These are phyloP conservation scores for Lactarius pseudohatsudake DNA, from an alignment of 768 basidiomycete species.

Conservation along the genomic window DNA sequence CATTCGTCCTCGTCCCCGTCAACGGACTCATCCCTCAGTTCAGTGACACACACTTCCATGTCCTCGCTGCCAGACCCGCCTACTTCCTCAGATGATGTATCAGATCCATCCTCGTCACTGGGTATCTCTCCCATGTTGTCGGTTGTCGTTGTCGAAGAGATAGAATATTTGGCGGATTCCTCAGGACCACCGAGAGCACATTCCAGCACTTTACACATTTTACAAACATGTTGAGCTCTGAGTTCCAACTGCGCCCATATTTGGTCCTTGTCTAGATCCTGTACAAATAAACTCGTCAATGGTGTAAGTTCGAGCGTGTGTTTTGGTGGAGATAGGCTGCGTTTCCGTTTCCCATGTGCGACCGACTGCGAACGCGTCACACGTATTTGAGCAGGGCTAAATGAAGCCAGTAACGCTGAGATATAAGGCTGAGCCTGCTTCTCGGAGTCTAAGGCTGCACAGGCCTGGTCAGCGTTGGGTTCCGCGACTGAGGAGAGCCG, in stretches of 20 bases:
- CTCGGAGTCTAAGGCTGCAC: slow-evolving; percentile 68
- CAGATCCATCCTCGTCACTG: slow-evolving; percentile 33
- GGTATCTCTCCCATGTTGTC: slow-evolving; percentile 35
- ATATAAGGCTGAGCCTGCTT: slow-evolving; percentile 61
- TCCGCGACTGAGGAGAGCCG: not conserved
- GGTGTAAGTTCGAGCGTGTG: slow-evolving; percentile 60
- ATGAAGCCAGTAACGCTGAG: slow-evolving; percentile 59
- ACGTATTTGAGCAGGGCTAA: slow-evolving; percentile 68
- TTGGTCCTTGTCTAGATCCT: slow-evolving; percentile 82
- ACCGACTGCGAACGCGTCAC: slow-evolving; percentile 69
- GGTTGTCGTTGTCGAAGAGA: slow-evolving; percentile 30
- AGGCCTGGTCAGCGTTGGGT: slow-evolving; percentile 13
- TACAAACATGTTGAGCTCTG: slow-evolving; percentile 65
- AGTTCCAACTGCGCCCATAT: slow-evolving; percentile 95
- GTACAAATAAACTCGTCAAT: slow-evolving; percentile 67
- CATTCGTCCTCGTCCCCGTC: slow-evolving; percentile 29
- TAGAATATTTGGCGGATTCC: slow-evolving; percentile 35
- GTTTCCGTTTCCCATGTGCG: slow-evolving; percentile 45
- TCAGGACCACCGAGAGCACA: slow-evolving; percentile 56
- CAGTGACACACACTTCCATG: slow-evolving; percentile 33
- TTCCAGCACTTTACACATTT: slow-evolving; percentile 67
- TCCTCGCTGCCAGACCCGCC: slow-evolving; percentile 31
- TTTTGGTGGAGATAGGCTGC: slow-evolving; percentile 38
- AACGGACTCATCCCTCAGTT: slow-evolving; percentile 21
- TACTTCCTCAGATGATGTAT: slow-evolving; percentile 28